Evolutionary conservation across 2,329 filamentous ascomycete species (phyloP), one percentile per base, ranked within the genome.

Genomic region (Hypomyces perniciosus): DNA sequence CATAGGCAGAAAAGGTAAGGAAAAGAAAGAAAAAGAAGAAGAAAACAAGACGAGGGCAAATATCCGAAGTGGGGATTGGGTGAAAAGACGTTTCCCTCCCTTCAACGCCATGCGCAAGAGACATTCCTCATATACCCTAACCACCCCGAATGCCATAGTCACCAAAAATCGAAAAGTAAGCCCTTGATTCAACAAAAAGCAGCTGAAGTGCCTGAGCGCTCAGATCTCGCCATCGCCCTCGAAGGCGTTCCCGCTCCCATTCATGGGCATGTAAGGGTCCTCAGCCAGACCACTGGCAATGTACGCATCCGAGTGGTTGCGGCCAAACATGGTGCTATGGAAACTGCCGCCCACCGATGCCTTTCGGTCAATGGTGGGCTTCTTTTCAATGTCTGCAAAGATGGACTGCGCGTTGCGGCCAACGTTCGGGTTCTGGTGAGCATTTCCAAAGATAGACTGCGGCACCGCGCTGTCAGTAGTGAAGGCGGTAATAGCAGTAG

Each of bases 141-240:
- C 20, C 35, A n/a, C 20, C 20, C 35, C 20, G 10, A n/a, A 38
- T 38, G 10, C 35, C 35, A 38, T 8, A n/a, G 35, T 38, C 12
- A 38, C 9, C 13, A 12, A 42, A 42, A 42, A 27, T 26, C 6
- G 10, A 42, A 42, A 28, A 28, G 27, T 1, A 10, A 12, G n/a
- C 6, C 20, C 6, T 38, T 38, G 35, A 37, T n/a, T 10, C 10
- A 37, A 26, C 9, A 5, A 35, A 27, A 9, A 26, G 28, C 9
- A 2, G 26, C 3, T 34, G 13, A 26, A 29, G 9, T 12, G 4
- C 8, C 12, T 30, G 7, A 33, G 42, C 33, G 8, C 45, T 60
- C 53, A 73, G 50, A 68, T 63, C 57, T 73, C 71, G 39, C 68
- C 71, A 10, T 72, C 68, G 4, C 59, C 64, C 28, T 56, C 56